These are phyloP conservation scores for Penicillium capsulatum DNA, from an alignment of 2,329 filamentous ascomycete genomes.

Conservation along the genomic window DNA sequence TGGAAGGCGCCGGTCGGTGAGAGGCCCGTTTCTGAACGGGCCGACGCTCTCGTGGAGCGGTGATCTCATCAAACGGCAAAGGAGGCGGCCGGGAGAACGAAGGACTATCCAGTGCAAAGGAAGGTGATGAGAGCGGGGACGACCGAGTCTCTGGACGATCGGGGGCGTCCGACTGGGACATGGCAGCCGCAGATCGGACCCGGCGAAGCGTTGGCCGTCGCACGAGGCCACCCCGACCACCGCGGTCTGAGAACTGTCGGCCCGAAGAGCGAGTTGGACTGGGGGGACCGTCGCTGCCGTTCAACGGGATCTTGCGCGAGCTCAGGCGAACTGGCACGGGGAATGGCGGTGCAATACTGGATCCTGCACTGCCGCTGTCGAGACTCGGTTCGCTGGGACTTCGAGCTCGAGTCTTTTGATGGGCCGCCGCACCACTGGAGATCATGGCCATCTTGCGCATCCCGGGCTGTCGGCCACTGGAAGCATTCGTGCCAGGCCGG, in stretches of 20 bases:
- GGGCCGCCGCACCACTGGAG: conserved; percentile 69
- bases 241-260: conserved; percentile 53
- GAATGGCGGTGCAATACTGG: conserved; percentile 65
- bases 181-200: conserved; percentile 73
- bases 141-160: conserved; percentile 46
- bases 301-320: conserved; percentile 68
- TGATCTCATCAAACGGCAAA: conserved; percentile 68
- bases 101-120: conserved; percentile 65
- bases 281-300: conserved; percentile 68
- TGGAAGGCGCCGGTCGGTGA: conserved; percentile 23
- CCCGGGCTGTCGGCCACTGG: conserved; percentile 50
- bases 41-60: conserved; percentile 43
- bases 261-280: conserved; percentile 65
- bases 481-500: conserved; percentile 39
- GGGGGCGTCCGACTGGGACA: conserved; percentile 54
- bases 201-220: conserved; percentile 67
- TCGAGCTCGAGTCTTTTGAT: conserved; percentile 59
- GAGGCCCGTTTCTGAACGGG: conserved; percentile 18
- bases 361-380: conserved; percentile 36
- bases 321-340: conserved; percentile 87
- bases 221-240: conserved; percentile 53
- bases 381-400: conserved; percentile 46
- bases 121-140: conserved; percentile 59
- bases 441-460: conserved; percentile 78
- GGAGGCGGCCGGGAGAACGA: conserved; percentile 55